Conservation (phyloP, 768 basidiomycete species). For the Boletus rufocinnamomeus region DNA sequence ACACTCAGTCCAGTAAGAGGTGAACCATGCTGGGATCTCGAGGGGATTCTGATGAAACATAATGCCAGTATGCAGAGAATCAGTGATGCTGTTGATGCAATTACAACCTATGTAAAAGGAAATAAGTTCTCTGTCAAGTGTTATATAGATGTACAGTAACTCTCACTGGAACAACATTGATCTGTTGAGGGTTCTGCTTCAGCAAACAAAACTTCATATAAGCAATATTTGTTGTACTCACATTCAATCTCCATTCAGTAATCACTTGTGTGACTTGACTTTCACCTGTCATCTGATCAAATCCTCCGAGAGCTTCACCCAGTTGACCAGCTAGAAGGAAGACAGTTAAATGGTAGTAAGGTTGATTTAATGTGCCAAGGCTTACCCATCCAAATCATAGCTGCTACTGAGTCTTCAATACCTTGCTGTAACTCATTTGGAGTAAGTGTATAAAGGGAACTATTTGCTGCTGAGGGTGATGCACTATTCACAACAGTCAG, state of each 20-base stretch:
- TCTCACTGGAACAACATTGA: constrained; percentile 19
- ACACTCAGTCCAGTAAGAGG: too few species aligned
- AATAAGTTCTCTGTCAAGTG: not conserved
- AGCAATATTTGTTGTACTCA: not conserved
- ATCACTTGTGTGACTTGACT: constrained; percentile 11
- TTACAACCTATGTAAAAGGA: constrained; percentile 2
- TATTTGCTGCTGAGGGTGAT: not conserved
- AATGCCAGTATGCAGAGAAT: constrained; percentile 1
- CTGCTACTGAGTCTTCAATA: constrained; percentile 6
- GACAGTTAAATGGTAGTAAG: not conserved
- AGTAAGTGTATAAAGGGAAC: not conserved
- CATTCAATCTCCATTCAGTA: constrained; percentile 17
- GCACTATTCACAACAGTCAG: not conserved
- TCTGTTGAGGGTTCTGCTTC: not conserved
- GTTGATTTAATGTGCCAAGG: not conserved
- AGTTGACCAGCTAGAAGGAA: constrained; percentile 10
- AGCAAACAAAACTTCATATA: not conserved
- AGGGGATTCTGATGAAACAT: not conserved
- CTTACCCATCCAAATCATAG: constrained; percentile 15
- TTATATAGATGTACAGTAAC: not conserved
- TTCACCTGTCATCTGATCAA: not conserved
- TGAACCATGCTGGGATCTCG: too few species aligned
- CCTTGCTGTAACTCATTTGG: constrained; percentile 1
- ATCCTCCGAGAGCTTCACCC: constrained; percentile 15
- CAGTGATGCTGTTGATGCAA: constrained; percentile 11